A percentile compares a stretch with the other conserved stretches of the same genome.
Evolutionary conservation across 2,329 filamentous ascomycete species (phyloP).

Genomic region (Colletotrichum destructivum): DNA sequence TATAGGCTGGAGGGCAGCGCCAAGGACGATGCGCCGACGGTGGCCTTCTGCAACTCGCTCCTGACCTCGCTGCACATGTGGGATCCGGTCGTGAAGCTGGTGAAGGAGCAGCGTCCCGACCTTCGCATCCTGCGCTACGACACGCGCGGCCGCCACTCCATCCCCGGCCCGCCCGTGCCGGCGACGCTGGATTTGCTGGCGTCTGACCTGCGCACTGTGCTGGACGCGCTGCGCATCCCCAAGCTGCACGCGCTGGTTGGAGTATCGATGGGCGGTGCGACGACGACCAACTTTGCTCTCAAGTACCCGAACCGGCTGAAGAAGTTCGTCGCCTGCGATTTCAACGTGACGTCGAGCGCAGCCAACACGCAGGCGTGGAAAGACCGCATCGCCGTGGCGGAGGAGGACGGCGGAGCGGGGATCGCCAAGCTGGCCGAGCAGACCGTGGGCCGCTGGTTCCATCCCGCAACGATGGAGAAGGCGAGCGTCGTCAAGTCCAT

Average conservation of each 20-base stretch:
- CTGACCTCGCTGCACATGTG: slow-evolving; percentile 86
- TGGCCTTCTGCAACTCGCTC: slow-evolving; percentile 86
- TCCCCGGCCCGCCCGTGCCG: slow-evolving; percentile 63
- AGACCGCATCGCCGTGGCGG: slow-evolving; percentile 79
- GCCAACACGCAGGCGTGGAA: slow-evolving; percentile 86
- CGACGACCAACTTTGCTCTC: slow-evolving; percentile 80
- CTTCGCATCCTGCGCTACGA: slow-evolving; percentile 85
- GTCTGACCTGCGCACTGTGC: slow-evolving; percentile 75
- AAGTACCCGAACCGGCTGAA: slow-evolving; percentile 71
- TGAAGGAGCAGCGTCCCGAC: slow-evolving; percentile 71
- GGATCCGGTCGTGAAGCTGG: slow-evolving; percentile 78
- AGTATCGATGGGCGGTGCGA: slow-evolving; percentile 87
- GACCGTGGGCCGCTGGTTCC: slow-evolving; percentile 87
- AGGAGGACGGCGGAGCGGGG: slow-evolving; percentile 69
- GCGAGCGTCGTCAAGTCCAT: slow-evolving; percentile 68
- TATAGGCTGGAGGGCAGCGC: slow-evolving; percentile 83
- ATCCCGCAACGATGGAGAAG: slow-evolving; percentile 66
- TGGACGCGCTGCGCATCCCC: slow-evolving; percentile 78
- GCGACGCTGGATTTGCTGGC: slow-evolving; percentile 77
- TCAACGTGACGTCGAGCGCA: slow-evolving; percentile 79
- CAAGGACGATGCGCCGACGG: slow-evolving; percentile 76
- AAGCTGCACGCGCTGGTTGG: slow-evolving; percentile 79
- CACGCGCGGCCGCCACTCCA: slow-evolving; percentile 76
- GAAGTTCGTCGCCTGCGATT: slow-evolving; percentile 82
- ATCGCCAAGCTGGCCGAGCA: slow-evolving; percentile 76